A percentile compares a stretch with the other conserved stretches of the same genome.
Evolutionary conservation across 805 yeast species (phyloP).

Genomic region (Isabelozyma rhagii): DNA sequence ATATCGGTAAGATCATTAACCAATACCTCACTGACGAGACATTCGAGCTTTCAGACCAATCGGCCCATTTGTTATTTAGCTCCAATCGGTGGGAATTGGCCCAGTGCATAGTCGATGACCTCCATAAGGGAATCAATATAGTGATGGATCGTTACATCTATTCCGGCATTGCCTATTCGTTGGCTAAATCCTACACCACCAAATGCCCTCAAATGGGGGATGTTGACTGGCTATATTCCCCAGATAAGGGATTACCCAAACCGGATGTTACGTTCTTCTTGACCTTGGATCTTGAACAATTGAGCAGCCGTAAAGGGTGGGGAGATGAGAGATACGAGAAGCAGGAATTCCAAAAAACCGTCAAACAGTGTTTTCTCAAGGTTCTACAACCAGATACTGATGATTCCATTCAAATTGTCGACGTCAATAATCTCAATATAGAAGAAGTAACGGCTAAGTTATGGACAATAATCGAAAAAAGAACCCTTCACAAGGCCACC

Average conservation of each 20-base stretch:
- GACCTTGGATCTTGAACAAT: constrained; percentile 48
- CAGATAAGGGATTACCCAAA: constrained; percentile 80
- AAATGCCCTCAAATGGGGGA: constrained; percentile 28
- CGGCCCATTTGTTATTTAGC: constrained; percentile 83
- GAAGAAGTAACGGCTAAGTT: constrained; percentile 52
- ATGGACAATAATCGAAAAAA: constrained; percentile 29
- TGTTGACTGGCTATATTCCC: constrained; percentile 72
- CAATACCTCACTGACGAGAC: constrained; percentile 55
- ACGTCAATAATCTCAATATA: constrained; percentile 58
- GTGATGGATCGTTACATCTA: constrained; percentile 85
- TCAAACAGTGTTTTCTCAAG: constrained; percentile 54
- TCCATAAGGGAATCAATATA: constrained; percentile 55
- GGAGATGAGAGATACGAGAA: constrained; percentile 94
- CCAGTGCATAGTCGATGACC: constrained; percentile 38
- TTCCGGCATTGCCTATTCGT: constrained; percentile 89
- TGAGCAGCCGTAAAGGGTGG: constrained; percentile 65
- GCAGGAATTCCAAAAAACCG: constrained; percentile 68
- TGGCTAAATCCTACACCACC: constrained; percentile 65
- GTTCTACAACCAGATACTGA: constrained; percentile 34
- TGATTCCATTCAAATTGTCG: constrained; percentile 38
- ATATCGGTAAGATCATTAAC: constrained; percentile 77
- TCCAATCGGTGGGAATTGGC: constrained; percentile 93
- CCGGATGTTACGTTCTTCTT: constrained; percentile 85
- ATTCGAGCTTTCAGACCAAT: constrained; percentile 62
- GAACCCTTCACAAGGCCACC: constrained; percentile 7